Evolutionary conservation across 192 early-diverging fungal genomes (phyloP), one percentile per base, ranked within the genome.

Genomic region (Entophlyctis luteolus): DNA sequence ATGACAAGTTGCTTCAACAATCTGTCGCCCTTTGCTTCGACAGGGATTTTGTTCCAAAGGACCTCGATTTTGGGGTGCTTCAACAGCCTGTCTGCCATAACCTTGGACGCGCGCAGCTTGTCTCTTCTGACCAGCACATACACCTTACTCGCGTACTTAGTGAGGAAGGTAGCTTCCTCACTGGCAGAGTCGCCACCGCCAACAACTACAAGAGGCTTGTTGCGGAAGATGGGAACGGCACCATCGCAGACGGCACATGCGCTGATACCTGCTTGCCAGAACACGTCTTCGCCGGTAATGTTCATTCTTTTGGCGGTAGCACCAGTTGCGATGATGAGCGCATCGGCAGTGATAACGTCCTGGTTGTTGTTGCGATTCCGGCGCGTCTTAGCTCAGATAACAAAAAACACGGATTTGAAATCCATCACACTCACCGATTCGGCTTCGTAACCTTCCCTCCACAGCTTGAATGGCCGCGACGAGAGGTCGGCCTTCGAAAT

Each of bases 181-280:
- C 71, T 68, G 10, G 84, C 84, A 48, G 73, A 76, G 65, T 85
- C 84, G 20, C 84, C 84, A 25, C 84, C 96, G 59, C 96, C 96
- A 62, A 98, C 88, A 36, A 98, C 96, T 22, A 88, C 94, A 55
- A 98, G 78, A 27, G 92, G 90, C 80, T 95, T 94, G 74, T 95
- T 90, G 67, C 93, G 86, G 87, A 97, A 99, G 65, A 98, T 93
- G 20, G 96, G 96, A 20, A 91, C 93, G 47, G 95, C 93, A 68
- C 95, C 96, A 75, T 99, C 96, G 79, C 96, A 99, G 46, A 99
- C 96, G 53, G 96, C 96, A 70, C 96, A 99, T 4, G 96, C 96
- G 57, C 92, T 94, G 78, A 99, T 99, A 67, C 96, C 96, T n/a
- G 88, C 88, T 77, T 98, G 93, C 96, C 96, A 97, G 84, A 91